These are phyloP conservation scores for Cytospora mali DNA, from an alignment of 2,329 filamentous ascomycete species.

Conservation along the genomic window DNA sequence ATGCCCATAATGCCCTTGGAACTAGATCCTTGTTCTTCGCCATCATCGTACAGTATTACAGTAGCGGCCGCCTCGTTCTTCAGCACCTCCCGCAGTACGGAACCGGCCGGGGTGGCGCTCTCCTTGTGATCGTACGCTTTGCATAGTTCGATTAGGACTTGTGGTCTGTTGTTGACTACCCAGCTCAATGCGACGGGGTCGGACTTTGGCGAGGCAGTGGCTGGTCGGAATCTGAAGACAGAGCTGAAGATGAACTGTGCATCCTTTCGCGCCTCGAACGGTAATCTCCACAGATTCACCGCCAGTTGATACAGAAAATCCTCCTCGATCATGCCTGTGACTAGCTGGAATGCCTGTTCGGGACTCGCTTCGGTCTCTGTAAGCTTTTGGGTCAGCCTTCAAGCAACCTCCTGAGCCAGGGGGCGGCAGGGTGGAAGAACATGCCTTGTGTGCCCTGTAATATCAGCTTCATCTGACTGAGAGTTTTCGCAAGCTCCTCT, in stretches of 20 bases:
- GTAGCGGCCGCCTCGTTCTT: slow-evolving; percentile 92
- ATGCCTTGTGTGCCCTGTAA: slow-evolving; percentile 91
- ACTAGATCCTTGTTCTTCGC: slow-evolving; percentile 68
- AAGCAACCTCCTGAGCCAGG: slow-evolving; percentile 1
- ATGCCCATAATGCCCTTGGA: slow-evolving; percentile 77
- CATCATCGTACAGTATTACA: slow-evolving; percentile 91
- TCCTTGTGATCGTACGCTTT: slow-evolving; percentile 88
- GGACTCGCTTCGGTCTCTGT: slow-evolving; percentile 83
- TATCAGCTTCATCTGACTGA: slow-evolving; percentile 88
- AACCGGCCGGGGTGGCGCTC: slow-evolving; percentile 88
- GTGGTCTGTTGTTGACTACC: slow-evolving; percentile 81
- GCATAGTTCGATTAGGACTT: slow-evolving; percentile 86
- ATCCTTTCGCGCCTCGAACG: slow-evolving; percentile 96
- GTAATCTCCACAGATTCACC: slow-evolving; percentile 77
- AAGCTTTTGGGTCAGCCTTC: slow-evolving; percentile 2
- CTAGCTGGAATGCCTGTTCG: slow-evolving; percentile 84
- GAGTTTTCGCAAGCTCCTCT: slow-evolving; percentile 83
- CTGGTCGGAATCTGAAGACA: slow-evolving; percentile 84
- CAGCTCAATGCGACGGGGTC: slow-evolving; percentile 87
- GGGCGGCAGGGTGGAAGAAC: background rate
- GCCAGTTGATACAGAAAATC: slow-evolving; percentile 86
- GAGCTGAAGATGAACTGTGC: slow-evolving; percentile 95
- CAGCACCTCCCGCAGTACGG: slow-evolving; percentile 81
- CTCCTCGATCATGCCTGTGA: slow-evolving; percentile 83
- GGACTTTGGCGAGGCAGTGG: slow-evolving; percentile 64